These are phyloP conservation scores for Phytophthora meadii DNA, from an alignment of 352 stramenopile species.

Conservation along the genomic window DNA sequence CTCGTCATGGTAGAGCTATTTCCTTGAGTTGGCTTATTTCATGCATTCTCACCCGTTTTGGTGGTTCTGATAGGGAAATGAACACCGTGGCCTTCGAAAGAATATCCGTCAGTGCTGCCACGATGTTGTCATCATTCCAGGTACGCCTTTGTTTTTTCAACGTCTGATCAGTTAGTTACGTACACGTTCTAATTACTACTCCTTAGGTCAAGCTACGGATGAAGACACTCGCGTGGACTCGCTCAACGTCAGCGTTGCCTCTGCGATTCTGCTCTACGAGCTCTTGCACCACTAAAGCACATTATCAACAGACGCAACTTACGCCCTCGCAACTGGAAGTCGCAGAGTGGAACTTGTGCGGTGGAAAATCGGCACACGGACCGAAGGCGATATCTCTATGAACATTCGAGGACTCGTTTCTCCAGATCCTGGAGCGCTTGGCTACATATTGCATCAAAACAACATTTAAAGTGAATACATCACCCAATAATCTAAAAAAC, in stretches of 20 bases:
- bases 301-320: conserved; percentile 4
- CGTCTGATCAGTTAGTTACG: conserved; percentile 2
- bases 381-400: conserved; percentile 46
- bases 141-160: conserved; percentile 23
- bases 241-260: conserved; percentile 82
- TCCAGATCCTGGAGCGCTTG: conserved; percentile 4
- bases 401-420: conserved; percentile 25
- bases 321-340: conserved; percentile 14
- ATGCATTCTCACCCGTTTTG: not conserved
- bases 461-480: conserved; percentile 16
- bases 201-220: conserved; percentile 54
- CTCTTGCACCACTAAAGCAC: conserved; percentile 65
- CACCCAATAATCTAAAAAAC: not conserved
- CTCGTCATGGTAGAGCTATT: conserved; percentile 71
- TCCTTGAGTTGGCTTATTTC: not conserved
- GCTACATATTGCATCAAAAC: conserved; percentile 12
- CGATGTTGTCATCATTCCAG: conserved; percentile 78
- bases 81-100: conserved; percentile 79
- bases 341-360: conserved; percentile 50
- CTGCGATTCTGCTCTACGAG: conserved; percentile 82
- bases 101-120: conserved; percentile 76
- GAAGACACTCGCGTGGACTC: conserved; percentile 78
- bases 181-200: conserved; percentile 7
- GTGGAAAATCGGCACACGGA: conserved; percentile 49
- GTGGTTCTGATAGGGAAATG: conserved; percentile 59